These are phyloP conservation scores for Xylaria sp. DNA, from an alignment of 2,329 filamentous ascomycete genomes.

Conservation along the genomic window DNA sequence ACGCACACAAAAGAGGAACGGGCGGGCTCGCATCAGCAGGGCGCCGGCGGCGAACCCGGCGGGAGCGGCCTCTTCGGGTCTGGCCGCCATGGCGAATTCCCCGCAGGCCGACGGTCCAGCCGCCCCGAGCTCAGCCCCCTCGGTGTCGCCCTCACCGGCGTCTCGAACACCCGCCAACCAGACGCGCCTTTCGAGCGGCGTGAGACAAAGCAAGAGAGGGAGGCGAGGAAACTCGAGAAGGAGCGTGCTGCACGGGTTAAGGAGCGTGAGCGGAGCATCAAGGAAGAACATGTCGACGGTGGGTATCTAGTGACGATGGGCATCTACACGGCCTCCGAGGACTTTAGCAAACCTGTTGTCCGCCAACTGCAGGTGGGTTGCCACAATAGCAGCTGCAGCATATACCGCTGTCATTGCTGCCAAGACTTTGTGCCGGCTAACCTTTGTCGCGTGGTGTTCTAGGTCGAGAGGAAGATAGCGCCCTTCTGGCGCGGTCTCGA, in stretches of 20 bases:
- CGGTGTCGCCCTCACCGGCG: constrained; percentile 52
- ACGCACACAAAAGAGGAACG: constrained; percentile 37
- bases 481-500: constrained; percentile 96
- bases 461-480: constrained; percentile 93
- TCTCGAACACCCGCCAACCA: constrained; percentile 52
- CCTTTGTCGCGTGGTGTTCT: constrained; percentile 14
- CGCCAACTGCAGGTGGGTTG: constrained; percentile 84
- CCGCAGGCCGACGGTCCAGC: constrained; percentile 47
- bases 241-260: constrained; percentile 79
- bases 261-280: constrained; percentile 90
- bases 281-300: constrained; percentile 92
- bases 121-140: constrained; percentile 60
- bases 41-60: constrained; percentile 22
- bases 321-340: constrained; percentile 90
- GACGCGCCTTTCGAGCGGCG: constrained; percentile 69
- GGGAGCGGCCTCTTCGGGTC: constrained; percentile 15
- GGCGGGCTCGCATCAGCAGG: constrained; percentile 18
- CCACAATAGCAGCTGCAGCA: not conserved
- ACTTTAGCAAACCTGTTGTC: constrained; percentile 89
- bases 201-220: constrained; percentile 91
- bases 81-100: constrained; percentile 29
- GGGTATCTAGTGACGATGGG: constrained; percentile 94
- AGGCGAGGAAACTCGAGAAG: constrained; percentile 84
- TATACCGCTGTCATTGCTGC: not conserved
- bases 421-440: constrained; percentile 26